Conservation (phyloP, 2,329 filamentous ascomycete species). For the Raffaelea ambrosiae region DNA sequence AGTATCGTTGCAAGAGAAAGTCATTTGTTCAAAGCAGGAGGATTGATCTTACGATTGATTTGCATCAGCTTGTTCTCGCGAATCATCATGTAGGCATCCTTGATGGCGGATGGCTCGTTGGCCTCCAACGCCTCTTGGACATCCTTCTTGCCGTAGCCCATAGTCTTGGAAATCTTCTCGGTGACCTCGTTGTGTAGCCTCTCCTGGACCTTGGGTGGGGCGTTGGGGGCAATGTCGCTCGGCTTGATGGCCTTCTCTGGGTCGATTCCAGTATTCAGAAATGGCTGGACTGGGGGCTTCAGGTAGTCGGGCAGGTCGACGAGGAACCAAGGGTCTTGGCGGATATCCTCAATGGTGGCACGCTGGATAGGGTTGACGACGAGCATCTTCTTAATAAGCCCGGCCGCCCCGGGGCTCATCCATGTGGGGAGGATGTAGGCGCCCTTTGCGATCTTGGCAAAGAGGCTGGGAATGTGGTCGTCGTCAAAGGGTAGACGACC, state of each 20-base stretch:
- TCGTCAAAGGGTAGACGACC: constrained; percentile 91
- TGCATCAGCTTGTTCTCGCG: constrained; percentile 97
- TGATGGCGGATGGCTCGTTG: constrained; percentile 93
- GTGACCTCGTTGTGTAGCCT: constrained; percentile 89
- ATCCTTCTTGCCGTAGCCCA: constrained; percentile 93
- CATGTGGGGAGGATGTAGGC: constrained; percentile 89
- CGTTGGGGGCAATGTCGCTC: constrained; percentile 70
- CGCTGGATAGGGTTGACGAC: constrained; percentile 92
- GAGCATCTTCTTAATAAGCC: constrained; percentile 84
- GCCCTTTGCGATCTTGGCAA: constrained; percentile 94
- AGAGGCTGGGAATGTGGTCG: constrained; percentile 93
- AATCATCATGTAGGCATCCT: constrained; percentile 97
- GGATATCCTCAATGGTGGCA: constrained; percentile 88
- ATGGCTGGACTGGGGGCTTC: constrained; percentile 80
- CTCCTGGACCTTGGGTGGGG: constrained; percentile 71
- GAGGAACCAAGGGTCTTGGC: constrained; percentile 88
- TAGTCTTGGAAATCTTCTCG: constrained; percentile 91
- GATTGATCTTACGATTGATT: constrained; percentile 74
- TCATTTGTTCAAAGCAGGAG: no score
- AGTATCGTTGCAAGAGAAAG: constrained; percentile 16
- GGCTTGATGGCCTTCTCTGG: constrained; percentile 85
- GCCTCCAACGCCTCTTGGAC: constrained; percentile 89
- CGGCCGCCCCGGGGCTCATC: constrained; percentile 74
- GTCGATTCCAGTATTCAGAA: constrained; percentile 88
- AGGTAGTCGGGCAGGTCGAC: constrained; percentile 82